Evolutionary conservation across 2,329 filamentous ascomycete species (phyloP).

Genomic region (Colletotrichum gloeosporioides): DNA sequence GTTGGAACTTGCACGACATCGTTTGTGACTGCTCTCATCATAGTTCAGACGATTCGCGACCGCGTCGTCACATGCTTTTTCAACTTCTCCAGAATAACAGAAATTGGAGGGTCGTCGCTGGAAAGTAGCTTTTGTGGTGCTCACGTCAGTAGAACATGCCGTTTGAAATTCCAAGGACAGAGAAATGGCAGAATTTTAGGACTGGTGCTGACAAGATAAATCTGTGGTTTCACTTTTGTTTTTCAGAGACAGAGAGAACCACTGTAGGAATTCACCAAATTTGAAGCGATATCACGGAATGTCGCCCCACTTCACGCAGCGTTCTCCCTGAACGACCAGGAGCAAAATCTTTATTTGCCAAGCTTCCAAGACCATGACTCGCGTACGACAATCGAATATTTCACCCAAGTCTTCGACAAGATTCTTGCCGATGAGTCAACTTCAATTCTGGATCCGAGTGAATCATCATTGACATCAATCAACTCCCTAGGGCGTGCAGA

Average conservation of each 20-base stretch:
- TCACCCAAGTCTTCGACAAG: background rate
- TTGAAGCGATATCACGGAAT: background rate
- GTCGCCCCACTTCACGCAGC: background rate
- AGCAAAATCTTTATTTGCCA: background rate
- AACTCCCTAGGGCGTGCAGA: background rate
- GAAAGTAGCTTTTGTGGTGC: background rate
- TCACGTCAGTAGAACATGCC: background rate
- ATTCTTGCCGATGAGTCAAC: background rate
- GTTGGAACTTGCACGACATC: background rate
- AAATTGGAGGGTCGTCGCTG: background rate
- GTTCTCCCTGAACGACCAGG: background rate
- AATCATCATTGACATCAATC: background rate
- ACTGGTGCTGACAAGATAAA: background rate
- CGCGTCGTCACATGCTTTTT: background rate
- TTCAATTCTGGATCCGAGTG: background rate
- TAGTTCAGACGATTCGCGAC: background rate
- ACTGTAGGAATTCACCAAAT: background rate
- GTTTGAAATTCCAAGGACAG: background rate
- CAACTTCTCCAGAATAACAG: background rate
- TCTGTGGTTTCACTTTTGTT: background rate
- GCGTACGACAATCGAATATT: rapidly evolving
- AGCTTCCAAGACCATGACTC: background rate
- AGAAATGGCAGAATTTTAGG: rapidly evolving
- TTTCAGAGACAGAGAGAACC: background rate
- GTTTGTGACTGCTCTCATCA: background rate